phyloP scores from a whole-genome alignment of 1,139 yeast species.

The Debaryomyces sp. region DNA sequence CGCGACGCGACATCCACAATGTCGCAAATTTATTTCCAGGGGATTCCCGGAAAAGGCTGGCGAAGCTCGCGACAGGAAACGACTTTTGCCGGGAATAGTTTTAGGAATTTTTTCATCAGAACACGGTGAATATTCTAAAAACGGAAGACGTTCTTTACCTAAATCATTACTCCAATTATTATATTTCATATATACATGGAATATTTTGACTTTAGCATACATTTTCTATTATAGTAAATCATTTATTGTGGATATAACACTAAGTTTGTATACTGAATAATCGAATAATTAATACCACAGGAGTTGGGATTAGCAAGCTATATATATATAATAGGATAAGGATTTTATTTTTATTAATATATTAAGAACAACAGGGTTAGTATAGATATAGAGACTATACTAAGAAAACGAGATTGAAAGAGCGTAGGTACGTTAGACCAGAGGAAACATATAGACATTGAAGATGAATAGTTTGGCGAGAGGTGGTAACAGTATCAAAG shows the following conservation, averaged over 20 bases:
- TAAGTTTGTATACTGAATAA: neutral
- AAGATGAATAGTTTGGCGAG: neutral
- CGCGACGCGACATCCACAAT: slow-evolving; percentile 12
- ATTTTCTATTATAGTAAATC: neutral
- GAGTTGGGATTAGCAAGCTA: neutral
- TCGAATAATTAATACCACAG: neutral
- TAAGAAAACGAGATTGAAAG: neutral
- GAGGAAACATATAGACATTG: neutral
- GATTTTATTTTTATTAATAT: neutral
- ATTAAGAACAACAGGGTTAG: neutral
- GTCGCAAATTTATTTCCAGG: neutral
- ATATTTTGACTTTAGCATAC: neutral
- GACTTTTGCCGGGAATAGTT: slow-evolving; percentile 8
- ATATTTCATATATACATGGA: neutral
- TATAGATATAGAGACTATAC: neutral
- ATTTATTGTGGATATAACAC: neutral
- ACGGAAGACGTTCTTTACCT: neutral
- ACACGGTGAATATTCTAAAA: neutral
- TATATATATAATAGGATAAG: neutral
- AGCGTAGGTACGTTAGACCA: neutral
- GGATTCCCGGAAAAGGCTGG: neutral
- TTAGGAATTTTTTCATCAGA: slow-evolving; percentile 3
- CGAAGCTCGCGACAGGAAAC: neutral
- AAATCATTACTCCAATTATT: neutral
- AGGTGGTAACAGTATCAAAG: neutral